A percentile compares a stretch with the other conserved stretches of the same genome.
Evolutionary conservation across 2,329 filamentous ascomycete genomes (phyloP).

Genomic region (Berkeleyomyces basicola): DNA sequence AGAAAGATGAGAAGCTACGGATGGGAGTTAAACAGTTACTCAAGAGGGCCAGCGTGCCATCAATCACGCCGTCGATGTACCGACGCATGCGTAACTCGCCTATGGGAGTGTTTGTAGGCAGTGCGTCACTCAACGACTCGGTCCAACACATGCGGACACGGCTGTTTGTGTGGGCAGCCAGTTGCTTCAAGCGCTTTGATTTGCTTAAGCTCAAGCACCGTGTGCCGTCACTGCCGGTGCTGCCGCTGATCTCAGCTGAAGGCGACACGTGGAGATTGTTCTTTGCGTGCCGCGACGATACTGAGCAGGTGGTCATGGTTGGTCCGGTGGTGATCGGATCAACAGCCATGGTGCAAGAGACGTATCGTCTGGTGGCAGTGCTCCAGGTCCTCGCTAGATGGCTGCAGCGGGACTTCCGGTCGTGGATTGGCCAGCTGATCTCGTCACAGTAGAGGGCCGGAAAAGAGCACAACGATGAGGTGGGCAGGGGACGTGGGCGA

Average conservation of each 20-base stretch:
- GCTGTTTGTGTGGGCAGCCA: slow-evolving; percentile 11
- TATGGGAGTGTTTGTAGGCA: slow-evolving; percentile 8
- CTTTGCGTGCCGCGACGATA: slow-evolving; percentile 10
- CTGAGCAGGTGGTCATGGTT: background rate
- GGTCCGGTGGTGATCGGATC: slow-evolving; percentile 11
- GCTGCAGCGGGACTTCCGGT: slow-evolving; percentile 4
- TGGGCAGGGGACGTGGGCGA: background rate
- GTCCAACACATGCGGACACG: slow-evolving; percentile 2
- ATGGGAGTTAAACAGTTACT: background rate
- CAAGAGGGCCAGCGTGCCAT: background rate
- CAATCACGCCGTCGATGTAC: slow-evolving; percentile 10
- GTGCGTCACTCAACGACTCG: slow-evolving; percentile 1
- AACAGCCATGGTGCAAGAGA: slow-evolving; percentile 10
- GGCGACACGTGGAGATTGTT: slow-evolving; percentile 10
- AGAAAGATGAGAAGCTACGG: background rate
- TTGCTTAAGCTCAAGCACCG: background rate
- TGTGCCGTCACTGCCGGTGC: slow-evolving; percentile 2
- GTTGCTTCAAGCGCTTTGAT: slow-evolving; percentile 11
- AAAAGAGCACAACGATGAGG: background rate
- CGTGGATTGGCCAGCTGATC: slow-evolving; percentile 4
- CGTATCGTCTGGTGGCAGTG: slow-evolving; percentile 5
- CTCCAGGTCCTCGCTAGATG: slow-evolving; percentile 3
- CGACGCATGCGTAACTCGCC: slow-evolving; percentile 3
- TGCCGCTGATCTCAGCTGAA: slow-evolving; percentile 10
- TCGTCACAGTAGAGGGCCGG: background rate